Conservation (phyloP, 192 early-diverging fungal genomes). For the Mortierella alpina region DNA sequence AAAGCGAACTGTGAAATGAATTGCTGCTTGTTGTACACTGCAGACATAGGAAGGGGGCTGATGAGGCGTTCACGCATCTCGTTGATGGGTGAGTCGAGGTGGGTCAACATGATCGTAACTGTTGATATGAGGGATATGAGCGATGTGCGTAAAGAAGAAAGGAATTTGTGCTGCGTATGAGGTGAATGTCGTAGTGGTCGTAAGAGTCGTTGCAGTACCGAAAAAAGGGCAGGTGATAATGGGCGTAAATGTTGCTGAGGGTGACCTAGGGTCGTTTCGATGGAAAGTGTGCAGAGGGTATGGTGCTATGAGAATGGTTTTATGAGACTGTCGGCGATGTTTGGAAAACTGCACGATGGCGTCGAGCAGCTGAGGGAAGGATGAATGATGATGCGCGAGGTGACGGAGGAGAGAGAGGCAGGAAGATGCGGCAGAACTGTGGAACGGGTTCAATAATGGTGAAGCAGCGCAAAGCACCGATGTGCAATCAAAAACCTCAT, state of each 20-base stretch:
- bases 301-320: too few species aligned
- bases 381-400: too few species aligned
- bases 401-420: too few species aligned
- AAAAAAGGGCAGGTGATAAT: background rate
- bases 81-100: constrained; percentile 20
- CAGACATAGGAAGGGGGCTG: constrained; percentile 34
- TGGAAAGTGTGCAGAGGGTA: background rate
- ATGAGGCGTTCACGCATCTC: constrained; percentile 5
- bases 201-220: too few species aligned
- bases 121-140: background rate
- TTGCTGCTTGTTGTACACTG: constrained; percentile 41
- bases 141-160: background rate
- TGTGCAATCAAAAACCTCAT: too few species aligned
- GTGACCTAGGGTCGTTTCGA: background rate
- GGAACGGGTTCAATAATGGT: too few species aligned
- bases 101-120: constrained; percentile 27
- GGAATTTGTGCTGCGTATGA: background rate
- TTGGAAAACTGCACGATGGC: too few species aligned
- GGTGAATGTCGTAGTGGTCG: background rate
- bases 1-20: constrained; percentile 44
- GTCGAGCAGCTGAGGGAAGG: too few species aligned
- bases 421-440: too few species aligned
- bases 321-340: too few species aligned
- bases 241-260: background rate
- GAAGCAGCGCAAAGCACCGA: too few species aligned